Base-by-base conservation (phyloP, 1,284 basidiomycete genomes). In the Ceratobasidium sp. region DNA sequence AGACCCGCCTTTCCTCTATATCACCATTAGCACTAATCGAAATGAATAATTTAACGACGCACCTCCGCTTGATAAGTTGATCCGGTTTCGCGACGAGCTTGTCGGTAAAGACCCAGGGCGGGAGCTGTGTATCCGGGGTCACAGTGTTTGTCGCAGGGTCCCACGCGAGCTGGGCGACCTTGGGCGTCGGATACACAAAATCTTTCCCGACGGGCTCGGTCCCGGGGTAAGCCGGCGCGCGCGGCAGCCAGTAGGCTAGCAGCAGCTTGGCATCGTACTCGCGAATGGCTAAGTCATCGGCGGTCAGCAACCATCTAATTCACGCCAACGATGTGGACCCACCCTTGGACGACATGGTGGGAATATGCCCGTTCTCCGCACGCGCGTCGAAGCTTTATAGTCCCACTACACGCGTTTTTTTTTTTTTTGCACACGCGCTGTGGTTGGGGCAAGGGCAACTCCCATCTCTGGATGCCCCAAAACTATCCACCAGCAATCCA, bases 191-290 rank as follows among this genome's bases (percentile, higher is more conserved):
- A 85, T 90, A 93, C 84, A 88, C 85, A 85, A 95, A 93, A 78
- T 89, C 88, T 66, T 89, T 89, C 80, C 89, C 88, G 80, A 92
- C 87, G 75, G 87, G 84, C 6, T 89, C 89, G 73, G 87, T 87
- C 60, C 87, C 82, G 77, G 89, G 87, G 80, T 89, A 87, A 26
- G 92, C 85, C 39, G 95, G 94, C 40, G 95, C 94, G 81, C 95
- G 92, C 85, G 94, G 91, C 81, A 98, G 92, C 95, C 95, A 97
- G 89, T 97, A 97, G 68, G 94, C 94, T 68, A 97, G 90, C 81
- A 97, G 89, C 82, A 97, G 93, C 89, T 98, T 98, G 82, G 96
- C 96, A 85, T 97, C 95, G 89, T 95, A 97, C 89, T 97, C 95
- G 85, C 94, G 93, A 87, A 97, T 96, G 83, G 95, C 95, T 95